Conservation (phyloP, 2,329 filamentous ascomycete genomes). For the Akanthomyces muscarius region DNA sequence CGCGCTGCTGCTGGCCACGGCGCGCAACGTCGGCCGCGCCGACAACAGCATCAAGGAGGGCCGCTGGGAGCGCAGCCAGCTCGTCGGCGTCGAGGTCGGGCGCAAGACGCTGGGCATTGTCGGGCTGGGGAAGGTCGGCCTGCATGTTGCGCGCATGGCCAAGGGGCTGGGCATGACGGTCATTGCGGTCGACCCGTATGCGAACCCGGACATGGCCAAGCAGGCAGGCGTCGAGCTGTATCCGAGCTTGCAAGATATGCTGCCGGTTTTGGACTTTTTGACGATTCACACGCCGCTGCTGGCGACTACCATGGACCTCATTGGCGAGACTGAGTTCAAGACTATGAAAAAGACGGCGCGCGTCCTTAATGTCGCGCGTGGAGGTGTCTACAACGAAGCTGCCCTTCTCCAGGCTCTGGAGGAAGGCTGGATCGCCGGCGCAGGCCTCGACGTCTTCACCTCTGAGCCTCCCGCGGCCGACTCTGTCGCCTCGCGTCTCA, state of each 20-base stretch:
- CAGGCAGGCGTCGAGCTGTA: slow-evolving; percentile 63
- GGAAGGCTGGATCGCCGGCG: slow-evolving; percentile 67
- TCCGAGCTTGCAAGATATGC: slow-evolving; percentile 52
- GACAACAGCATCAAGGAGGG: slow-evolving; percentile 66
- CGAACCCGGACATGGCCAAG: slow-evolving; percentile 65
- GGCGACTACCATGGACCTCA: slow-evolving; percentile 70
- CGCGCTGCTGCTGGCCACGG: slow-evolving; percentile 68
- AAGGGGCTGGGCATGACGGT: slow-evolving; percentile 74
- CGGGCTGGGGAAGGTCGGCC: slow-evolving; percentile 77
- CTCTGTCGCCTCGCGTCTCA: slow-evolving; percentile 58
- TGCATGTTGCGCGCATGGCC: slow-evolving; percentile 76
- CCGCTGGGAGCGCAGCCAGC: slow-evolving; percentile 69
- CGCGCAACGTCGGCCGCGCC: slow-evolving; percentile 68
- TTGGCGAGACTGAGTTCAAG: slow-evolving; percentile 61
- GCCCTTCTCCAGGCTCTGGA: slow-evolving; percentile 68
- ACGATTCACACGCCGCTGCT: slow-evolving; percentile 79
- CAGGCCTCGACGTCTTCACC: slow-evolving; percentile 77
- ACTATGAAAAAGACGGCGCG: slow-evolving; percentile 71
- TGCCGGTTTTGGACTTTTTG: slow-evolving; percentile 68
- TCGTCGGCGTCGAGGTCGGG: slow-evolving; percentile 75
- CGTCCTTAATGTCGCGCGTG: slow-evolving; percentile 74
- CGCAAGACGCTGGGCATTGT: slow-evolving; percentile 73
- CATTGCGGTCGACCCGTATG: slow-evolving; percentile 72
- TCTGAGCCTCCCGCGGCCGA: slow-evolving; percentile 59
- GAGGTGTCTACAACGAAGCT: slow-evolving; percentile 74